Base-by-base conservation (phyloP, 139 green algal genomes). In the Picocystis salinarum region DNA sequence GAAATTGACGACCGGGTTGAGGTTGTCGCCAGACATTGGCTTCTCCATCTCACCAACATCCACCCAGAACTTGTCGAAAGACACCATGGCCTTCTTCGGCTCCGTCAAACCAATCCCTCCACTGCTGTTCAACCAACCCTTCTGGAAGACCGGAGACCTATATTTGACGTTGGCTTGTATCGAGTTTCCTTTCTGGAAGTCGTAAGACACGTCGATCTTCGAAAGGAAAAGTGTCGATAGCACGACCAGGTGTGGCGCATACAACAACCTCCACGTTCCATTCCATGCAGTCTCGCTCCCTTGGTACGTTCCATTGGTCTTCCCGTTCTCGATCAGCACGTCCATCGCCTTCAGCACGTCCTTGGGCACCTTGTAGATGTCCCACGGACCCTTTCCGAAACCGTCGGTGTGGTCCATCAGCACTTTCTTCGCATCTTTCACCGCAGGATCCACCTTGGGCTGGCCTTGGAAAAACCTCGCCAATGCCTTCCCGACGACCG, bases 51-150 rank as follows among this genome's bases (percentile, higher is more conserved):
- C n/a, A n/a, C 58, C 59, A 9, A 54, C 1, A 27, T 68, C 59
- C 31, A 61, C 40, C 61, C 62, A 71, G 33, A 71, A 71, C 34
- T 40, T 41, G 40, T 69, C 36, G 23, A 71, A 71, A 11, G 28
- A 28, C 5, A 71, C n/a, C 53, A 50, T 33, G 22, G 55, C 45
- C 19, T 52, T 56, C 17, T 53, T 58, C 15, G 50, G 23, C 0
- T 20, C 24, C 40, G 64, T 41, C 2, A 23, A 42, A 27, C 56
- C 50, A 49, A 57, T 58, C 40, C 39, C 52, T 2, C 58, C 48
- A 27, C 49, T 69, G 9, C n/a, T n/a, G n/a, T n/a, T n/a, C n/a
- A 71, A 45, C 62, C 62, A 71, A 31, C 62, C 62, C 2, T 45
- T 30, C 6, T 54, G 52, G 9, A 69, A 23, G 20, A 71, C 31